phyloP scores from a whole-genome alignment of 169 alveolate genomes.

The Eimeria zaria region DNA sequence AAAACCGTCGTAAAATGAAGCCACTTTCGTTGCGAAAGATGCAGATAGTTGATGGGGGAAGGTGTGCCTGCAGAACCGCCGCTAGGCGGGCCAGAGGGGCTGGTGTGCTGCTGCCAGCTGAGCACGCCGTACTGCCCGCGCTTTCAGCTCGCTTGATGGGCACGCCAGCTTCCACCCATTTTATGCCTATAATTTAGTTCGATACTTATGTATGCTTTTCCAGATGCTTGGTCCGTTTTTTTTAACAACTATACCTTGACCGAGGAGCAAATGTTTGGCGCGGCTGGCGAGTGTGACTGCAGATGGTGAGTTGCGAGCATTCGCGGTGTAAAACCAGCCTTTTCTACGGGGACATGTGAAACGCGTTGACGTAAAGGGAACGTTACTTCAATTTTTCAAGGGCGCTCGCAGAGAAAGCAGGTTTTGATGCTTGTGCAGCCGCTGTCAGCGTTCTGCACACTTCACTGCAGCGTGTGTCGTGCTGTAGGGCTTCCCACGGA shows the following conservation, averaged over 20 bases:
- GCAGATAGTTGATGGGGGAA: conserved; percentile 78
- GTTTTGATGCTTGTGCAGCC: conserved; percentile 8
- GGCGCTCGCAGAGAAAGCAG: conserved; percentile 13
- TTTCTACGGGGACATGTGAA: background rate
- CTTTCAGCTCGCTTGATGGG: conserved; percentile 70
- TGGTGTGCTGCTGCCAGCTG: conserved; percentile 83
- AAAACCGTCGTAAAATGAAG: conserved; percentile 63
- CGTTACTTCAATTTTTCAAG: background rate
- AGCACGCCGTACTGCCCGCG: conserved; percentile 79
- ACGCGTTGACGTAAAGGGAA: background rate
- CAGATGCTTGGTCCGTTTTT: background rate
- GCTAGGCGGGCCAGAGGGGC: conserved; percentile 84
- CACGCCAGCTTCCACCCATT: conserved; percentile 43
- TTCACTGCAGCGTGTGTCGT: background rate
- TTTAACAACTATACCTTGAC: background rate
- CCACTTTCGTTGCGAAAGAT: conserved; percentile 68
- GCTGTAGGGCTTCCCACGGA: background rate
- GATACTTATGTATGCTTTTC: conserved; percentile 3
- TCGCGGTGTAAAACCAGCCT: background rate
- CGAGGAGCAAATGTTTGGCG: conserved; percentile 11
- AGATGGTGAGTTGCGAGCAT: conserved; percentile 52
- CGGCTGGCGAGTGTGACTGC: conserved; percentile 29
- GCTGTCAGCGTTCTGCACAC: background rate
- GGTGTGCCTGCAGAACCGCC: conserved; percentile 82
- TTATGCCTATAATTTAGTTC: background rate